phyloP scores from a whole-genome alignment of 495 filamentous ascomycete genomes.

The Penicillium lividum region DNA sequence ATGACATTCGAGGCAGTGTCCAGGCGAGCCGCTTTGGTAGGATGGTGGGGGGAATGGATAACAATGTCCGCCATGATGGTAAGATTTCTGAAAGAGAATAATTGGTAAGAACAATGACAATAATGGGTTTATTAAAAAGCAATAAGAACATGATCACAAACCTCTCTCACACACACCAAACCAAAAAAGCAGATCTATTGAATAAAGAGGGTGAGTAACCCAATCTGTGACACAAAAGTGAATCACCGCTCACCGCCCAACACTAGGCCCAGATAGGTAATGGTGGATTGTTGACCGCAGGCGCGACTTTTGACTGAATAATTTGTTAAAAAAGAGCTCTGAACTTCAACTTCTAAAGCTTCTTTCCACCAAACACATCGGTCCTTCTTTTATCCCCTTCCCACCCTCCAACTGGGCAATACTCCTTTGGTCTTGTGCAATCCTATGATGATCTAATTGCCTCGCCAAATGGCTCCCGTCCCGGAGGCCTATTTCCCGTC shows the following conservation, averaged over 20 bases:
- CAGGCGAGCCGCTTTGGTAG: constrained; percentile 65
- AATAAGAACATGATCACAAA: background rate
- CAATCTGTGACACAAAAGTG: constrained; percentile 9
- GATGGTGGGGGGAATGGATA: constrained; percentile 85
- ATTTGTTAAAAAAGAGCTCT: constrained; percentile 22
- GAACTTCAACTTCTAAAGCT: constrained; percentile 7
- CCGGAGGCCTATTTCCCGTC: constrained; percentile 62
- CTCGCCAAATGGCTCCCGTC: constrained; percentile 67
- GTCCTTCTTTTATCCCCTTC: constrained; percentile 9
- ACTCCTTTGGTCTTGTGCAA: constrained; percentile 13
- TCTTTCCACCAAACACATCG: constrained; percentile 5
- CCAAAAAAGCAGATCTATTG: background rate
- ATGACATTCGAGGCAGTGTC: constrained; percentile 84
- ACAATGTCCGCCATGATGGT: constrained; percentile 54
- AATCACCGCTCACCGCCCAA: constrained; percentile 36
- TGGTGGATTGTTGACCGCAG: constrained; percentile 40
- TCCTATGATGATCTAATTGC: constrained; percentile 57
- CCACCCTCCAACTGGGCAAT: constrained; percentile 10
- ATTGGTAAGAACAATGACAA: background rate
- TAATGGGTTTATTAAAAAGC: too few relatives aligned
- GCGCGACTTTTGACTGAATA: constrained; percentile 23
- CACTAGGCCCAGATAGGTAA: constrained; percentile 41
- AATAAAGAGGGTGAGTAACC: background rate
- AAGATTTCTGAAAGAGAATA: constrained; percentile 2
- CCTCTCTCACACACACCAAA: background rate